Evolutionary conservation across 2,329 filamentous ascomycete species (phyloP).

Genomic region (Trichophyton schoenleinii): DNA sequence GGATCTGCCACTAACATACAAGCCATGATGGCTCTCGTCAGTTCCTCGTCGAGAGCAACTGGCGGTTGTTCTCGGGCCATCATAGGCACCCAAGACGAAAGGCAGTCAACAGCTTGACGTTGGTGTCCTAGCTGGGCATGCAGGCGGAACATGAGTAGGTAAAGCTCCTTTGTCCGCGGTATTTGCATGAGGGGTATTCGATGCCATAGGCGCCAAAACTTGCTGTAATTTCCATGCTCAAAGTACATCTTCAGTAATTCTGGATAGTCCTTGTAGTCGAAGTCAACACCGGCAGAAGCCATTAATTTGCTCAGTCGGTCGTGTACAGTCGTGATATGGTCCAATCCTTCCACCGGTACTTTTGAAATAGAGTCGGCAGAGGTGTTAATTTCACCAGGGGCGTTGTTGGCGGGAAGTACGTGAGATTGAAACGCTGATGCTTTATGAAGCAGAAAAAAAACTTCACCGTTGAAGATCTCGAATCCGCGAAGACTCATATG

Average conservation of each 20-base stretch:
- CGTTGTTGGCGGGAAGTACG: slow-evolving; percentile 26
- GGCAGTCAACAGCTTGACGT: slow-evolving; percentile 34
- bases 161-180: slow-evolving; percentile 42
- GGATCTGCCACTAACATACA: slow-evolving; percentile 48
- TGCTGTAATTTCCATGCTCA: slow-evolving; percentile 38
- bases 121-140: slow-evolving; percentile 37
- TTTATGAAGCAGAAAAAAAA: slow-evolving; percentile 36
- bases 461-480: slow-evolving; percentile 32
- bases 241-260: slow-evolving; percentile 26
- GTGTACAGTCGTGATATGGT: slow-evolving; percentile 13
- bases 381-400: slow-evolving; percentile 27
- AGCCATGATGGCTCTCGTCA: slow-evolving; percentile 40
- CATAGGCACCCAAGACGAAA: slow-evolving; percentile 45
- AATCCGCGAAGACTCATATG: slow-evolving; percentile 31
- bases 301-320: slow-evolving; percentile 21
- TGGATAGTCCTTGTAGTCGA: slow-evolving; percentile 20
- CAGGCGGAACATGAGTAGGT: slow-evolving; percentile 41
- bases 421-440: slow-evolving; percentile 31
- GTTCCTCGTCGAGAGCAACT: slow-evolving; percentile 33
- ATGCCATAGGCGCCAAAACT: slow-evolving; percentile 51
- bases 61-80: slow-evolving; percentile 45
- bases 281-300: slow-evolving; percentile 19
- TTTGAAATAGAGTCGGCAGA: slow-evolving; percentile 3
- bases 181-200: slow-evolving; percentile 40
- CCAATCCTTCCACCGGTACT: slow-evolving; percentile 8